phyloP scores from a whole-genome alignment of 192 early-diverging fungal species.

The Coemansia sp. region DNA sequence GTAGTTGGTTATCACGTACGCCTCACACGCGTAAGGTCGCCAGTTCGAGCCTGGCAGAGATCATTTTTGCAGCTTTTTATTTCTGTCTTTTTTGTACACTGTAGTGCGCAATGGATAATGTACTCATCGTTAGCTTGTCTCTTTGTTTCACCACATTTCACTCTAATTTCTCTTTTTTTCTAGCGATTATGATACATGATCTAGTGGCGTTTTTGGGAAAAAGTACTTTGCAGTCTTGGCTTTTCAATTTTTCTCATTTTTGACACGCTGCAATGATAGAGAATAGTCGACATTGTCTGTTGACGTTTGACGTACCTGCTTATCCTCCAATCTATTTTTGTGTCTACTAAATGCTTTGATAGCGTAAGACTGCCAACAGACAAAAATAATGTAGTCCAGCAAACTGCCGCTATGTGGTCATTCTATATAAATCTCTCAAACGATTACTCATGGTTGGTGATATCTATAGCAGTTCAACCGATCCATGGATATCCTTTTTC shows the following conservation, averaged over 20 bases:
- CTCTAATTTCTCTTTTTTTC: background rate
- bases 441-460: too few relatives aligned
- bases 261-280: background rate
- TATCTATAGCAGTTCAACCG: too few relatives aligned
- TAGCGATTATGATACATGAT: background rate
- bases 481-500: too few relatives aligned
- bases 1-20: conserved; percentile 49
- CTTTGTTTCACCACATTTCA: too few relatives aligned
- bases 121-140: background rate
- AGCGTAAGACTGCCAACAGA: too few relatives aligned
- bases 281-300: too few relatives aligned
- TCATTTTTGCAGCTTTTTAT: conserved; percentile 20
- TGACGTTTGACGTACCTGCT: too few relatives aligned
- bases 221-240: background rate
- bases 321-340: too few relatives aligned
- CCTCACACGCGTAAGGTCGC: conserved; percentile 47
- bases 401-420: too few relatives aligned
- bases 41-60: conserved; percentile 42
- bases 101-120: background rate
- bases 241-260: background rate
- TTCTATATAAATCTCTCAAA: too few relatives aligned
- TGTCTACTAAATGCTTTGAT: too few relatives aligned
- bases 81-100: background rate
- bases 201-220: background rate
- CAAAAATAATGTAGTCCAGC: too few relatives aligned